Conservation (phyloP, 1,284 basidiomycete species). For the Leccinum glutinopallens region DNA sequence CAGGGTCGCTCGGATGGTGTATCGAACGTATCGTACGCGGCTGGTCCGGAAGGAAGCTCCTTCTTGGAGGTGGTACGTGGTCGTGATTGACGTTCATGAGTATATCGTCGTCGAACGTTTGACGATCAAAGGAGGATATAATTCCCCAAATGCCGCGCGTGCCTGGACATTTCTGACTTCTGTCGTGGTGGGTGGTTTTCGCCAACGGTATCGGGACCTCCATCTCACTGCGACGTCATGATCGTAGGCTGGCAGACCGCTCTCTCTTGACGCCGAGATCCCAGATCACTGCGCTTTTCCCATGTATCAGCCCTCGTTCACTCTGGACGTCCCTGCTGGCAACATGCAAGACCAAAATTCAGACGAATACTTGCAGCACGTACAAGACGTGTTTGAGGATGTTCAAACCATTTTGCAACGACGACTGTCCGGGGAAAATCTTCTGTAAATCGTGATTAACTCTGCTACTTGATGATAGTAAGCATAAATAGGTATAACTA, state of each 20-base stretch:
- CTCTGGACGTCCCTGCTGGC: slow-evolving; percentile 71
- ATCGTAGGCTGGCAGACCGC: slow-evolving; percentile 50
- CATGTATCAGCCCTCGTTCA: slow-evolving; percentile 77
- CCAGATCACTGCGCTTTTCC: slow-evolving; percentile 74
- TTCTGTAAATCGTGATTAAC: background rate
- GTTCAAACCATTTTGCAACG: slow-evolving; percentile 21
- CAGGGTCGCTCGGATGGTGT: slow-evolving; percentile 74
- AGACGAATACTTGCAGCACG: slow-evolving; percentile 47
- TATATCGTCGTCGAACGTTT: slow-evolving; percentile 5
- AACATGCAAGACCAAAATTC: slow-evolving; percentile 76
- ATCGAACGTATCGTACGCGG: slow-evolving; percentile 52
- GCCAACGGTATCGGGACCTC: background rate
- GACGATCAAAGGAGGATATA: slow-evolving; percentile 68
- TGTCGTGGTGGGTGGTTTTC: slow-evolving; percentile 50
- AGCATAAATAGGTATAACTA: background rate
- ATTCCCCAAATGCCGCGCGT: slow-evolving; percentile 78
- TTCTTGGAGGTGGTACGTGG: slow-evolving; percentile 65
- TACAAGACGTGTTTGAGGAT: slow-evolving; percentile 37
- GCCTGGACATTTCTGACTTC: slow-evolving; percentile 85
- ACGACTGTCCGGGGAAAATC: slow-evolving; percentile 13
- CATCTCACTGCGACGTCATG: background rate
- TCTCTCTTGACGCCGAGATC: slow-evolving; percentile 62
- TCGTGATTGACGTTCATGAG: background rate
- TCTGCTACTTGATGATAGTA: background rate
- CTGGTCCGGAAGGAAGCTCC: slow-evolving; percentile 63